Evolutionary conservation across 1,139 yeast species (phyloP).

Genomic region (Candida neerlandica): DNA sequence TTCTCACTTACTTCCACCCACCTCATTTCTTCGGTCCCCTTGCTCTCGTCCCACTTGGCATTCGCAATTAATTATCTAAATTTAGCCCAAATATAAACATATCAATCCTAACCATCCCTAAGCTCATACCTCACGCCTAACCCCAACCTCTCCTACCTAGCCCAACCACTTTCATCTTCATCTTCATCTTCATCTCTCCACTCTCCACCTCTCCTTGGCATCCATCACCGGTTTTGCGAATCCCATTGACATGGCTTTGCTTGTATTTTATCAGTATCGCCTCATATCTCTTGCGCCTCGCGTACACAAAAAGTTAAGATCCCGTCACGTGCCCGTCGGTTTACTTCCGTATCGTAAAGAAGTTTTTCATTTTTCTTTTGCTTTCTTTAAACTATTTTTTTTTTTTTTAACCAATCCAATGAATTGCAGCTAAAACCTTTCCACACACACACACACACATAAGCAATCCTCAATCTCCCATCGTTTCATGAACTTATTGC

Average conservation of each 20-base stretch:
- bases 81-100: not conserved
- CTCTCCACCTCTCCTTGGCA: too few relatives aligned
- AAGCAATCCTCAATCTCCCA: not conserved
- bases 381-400: not conserved
- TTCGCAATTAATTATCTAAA: not conserved
- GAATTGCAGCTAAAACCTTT: not conserved
- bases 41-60: too few relatives aligned
- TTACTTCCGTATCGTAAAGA: not conserved
- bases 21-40: too few relatives aligned
- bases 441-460: too few relatives aligned
- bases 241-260: too few relatives aligned
- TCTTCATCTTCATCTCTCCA: too few relatives aligned
- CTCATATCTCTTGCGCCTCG: not conserved
- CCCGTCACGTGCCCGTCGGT: not conserved
- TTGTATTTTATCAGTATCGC: too few relatives aligned
- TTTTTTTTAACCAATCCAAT: not conserved
- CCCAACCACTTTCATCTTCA: too few relatives aligned
- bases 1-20: too few relatives aligned
- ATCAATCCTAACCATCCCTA: not conserved
- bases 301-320: not conserved
- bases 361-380: not conserved
- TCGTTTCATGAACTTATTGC: constrained; percentile 1
- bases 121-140: too few relatives aligned
- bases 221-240: too few relatives aligned
- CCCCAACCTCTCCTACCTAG: too few relatives aligned